These are phyloP conservation scores for Quercus parvula DNA, from an alignment of 306 rosid species.

Conservation along the genomic window DNA sequence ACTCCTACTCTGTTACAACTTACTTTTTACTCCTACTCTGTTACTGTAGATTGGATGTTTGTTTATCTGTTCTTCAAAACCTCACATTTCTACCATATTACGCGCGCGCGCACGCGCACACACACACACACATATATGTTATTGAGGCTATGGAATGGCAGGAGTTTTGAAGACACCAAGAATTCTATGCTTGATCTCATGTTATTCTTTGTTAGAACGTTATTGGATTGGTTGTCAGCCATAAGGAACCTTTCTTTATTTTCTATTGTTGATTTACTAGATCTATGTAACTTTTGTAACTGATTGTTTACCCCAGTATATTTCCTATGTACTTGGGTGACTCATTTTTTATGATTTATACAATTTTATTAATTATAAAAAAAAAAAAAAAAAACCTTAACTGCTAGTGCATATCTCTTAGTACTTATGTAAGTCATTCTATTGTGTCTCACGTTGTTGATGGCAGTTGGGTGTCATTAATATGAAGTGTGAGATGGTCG, in stretches of 20 bases:
- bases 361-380: too few species aligned
- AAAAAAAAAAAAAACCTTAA: background rate
- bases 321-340: too few species aligned
- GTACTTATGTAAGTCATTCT: conserved; percentile 13
- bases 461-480: conserved; percentile 85
- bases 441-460: conserved; percentile 20
- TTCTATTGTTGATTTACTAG: too few species aligned
- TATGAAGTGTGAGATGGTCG: conserved; percentile 91
- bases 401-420: conserved; percentile 14
- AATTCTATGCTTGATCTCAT: too few species aligned
- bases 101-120: accelerated
- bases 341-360: too few species aligned
- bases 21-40: conserved; percentile 8
- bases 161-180: too few species aligned
- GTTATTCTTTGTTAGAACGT: too few species aligned
- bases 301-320: too few species aligned
- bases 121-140: background rate
- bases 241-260: too few species aligned
- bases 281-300: too few species aligned
- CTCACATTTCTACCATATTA: conserved; percentile 2
- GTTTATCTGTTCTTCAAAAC: conserved; percentile 12
- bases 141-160: background rate
- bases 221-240: too few species aligned
- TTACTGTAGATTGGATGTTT: conserved; percentile 14
- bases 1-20: background rate